Percentiles rank a stretch among this genome's conserved stretches.
These are phyloP conservation scores for Clavulina sp. DNA, from an alignment of 768 basidiomycete species.

Conservation along the genomic window DNA sequence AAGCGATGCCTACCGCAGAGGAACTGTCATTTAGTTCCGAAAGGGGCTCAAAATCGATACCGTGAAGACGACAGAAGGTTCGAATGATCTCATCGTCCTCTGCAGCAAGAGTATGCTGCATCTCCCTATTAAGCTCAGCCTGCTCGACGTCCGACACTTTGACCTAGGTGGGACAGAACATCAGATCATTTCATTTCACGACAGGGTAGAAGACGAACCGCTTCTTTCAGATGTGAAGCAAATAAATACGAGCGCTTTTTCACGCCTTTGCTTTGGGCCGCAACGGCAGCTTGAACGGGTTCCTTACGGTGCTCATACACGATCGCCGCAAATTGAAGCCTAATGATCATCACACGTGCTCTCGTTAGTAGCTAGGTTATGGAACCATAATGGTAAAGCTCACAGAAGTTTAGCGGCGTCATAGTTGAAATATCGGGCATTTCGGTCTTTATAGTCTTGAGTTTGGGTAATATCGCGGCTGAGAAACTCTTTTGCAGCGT, in stretches of 20 bases:
- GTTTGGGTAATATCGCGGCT: neutral
- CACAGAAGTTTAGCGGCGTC: neutral
- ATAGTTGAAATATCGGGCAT: neutral
- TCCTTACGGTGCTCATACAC: neutral
- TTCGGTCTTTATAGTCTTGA: neutral
- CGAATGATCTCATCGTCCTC: neutral
- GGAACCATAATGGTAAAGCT: neutral
- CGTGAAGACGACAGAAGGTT: neutral
- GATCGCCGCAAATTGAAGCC: neutral
- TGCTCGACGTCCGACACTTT: neutral
- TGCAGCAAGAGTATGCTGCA: no score
- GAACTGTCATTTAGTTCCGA: neutral
- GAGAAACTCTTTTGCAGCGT: neutral
- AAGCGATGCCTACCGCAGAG: neutral
- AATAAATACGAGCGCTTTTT: no score
- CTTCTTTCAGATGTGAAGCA: no score
- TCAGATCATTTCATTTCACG: no score
- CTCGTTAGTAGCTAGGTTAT: neutral
- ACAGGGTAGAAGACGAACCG: no score
- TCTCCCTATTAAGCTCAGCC: neutral
- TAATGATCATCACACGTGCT: neutral
- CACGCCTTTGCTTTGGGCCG: neutral
- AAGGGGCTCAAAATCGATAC: neutral
- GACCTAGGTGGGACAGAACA: neutral
- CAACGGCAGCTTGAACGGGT: neutral